These are phyloP conservation scores for Lactarius akahatsu DNA, from an alignment of 768 basidiomycete genomes.

Conservation along the genomic window DNA sequence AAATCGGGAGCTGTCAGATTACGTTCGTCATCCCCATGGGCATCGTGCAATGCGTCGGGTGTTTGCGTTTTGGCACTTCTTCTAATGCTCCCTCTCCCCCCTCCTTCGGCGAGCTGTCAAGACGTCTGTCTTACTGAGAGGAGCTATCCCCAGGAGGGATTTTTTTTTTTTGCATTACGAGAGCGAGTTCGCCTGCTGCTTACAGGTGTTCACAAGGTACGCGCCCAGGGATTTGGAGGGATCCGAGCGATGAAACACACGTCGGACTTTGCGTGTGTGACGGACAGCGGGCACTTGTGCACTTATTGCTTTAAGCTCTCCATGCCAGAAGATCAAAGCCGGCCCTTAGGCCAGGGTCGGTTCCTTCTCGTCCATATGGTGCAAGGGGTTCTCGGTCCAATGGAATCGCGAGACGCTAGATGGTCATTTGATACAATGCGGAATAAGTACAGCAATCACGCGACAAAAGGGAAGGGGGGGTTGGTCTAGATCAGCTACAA, in stretches of 20 bases:
- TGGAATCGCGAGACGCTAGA: constrained; percentile 2
- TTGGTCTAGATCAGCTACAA: constrained; percentile 28
- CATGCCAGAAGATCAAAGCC: not conserved
- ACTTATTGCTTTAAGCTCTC: not conserved
- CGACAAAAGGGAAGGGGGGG: not conserved
- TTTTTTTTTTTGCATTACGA: not conserved
- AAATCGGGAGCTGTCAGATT: constrained; percentile 4
- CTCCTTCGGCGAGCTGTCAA: not conserved
- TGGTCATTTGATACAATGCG: constrained; percentile 34
- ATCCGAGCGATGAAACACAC: not conserved
- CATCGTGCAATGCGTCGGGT: not conserved
- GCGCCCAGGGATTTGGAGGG: not conserved
- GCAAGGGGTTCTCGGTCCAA: constrained; percentile 6
- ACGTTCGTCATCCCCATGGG: constrained; percentile 3
- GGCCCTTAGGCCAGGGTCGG: not conserved
- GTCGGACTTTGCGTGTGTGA: constrained; percentile 2
- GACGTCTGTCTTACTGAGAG: not conserved
- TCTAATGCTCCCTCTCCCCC: not conserved
- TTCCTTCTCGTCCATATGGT: not conserved
- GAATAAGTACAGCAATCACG: constrained; percentile 38
- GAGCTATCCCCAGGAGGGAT: not conserved
- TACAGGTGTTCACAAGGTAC: not conserved
- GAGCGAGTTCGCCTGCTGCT: not conserved
- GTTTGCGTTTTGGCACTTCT: not conserved
- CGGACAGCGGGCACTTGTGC: not conserved